phyloP scores from a whole-genome alignment of 495 filamentous ascomycete genomes.

The Hypoxylon cercidicola region DNA sequence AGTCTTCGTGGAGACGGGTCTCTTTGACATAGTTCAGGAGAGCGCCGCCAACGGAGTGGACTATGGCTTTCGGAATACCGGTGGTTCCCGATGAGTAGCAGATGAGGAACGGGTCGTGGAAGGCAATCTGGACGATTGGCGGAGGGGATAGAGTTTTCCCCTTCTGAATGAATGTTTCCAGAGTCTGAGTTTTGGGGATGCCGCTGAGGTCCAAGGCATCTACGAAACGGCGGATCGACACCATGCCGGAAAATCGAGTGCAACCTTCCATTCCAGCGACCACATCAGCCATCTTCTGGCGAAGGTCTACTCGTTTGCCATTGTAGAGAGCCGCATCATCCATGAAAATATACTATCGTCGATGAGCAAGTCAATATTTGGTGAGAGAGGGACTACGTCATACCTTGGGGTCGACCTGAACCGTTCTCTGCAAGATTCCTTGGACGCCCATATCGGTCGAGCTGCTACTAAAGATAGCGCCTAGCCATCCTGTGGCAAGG shows the following conservation, averaged over 20 bases:
- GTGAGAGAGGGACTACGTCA: background rate
- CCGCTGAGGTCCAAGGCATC: constrained; percentile 66
- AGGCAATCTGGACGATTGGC: constrained; percentile 68
- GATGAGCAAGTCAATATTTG: constrained; percentile 7
- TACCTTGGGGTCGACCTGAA: constrained; percentile 74
- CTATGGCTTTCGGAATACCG: constrained; percentile 79
- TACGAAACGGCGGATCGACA: constrained; percentile 73
- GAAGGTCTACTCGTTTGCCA: constrained; percentile 75
- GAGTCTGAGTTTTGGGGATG: constrained; percentile 64
- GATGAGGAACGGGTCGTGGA: constrained; percentile 76
- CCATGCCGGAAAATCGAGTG: constrained; percentile 68
- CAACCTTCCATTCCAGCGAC: constrained; percentile 67
- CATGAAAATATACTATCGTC: constrained; percentile 70
- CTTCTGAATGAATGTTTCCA: constrained; percentile 62
- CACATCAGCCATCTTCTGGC: constrained; percentile 75
- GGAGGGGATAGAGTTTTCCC: constrained; percentile 52
- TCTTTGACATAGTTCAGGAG: constrained; percentile 71
- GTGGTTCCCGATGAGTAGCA: constrained; percentile 80
- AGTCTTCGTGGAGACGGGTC: constrained; percentile 66
- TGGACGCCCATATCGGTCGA: constrained; percentile 84
- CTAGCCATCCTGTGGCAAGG: constrained; percentile 70
- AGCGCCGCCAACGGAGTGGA: constrained; percentile 73
- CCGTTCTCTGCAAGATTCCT: constrained; percentile 76
- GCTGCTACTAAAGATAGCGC: constrained; percentile 75
- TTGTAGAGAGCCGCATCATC: constrained; percentile 84